Conservation (phyloP, 73 alveolate genomes). For the Paramecium caudatum region DNA sequence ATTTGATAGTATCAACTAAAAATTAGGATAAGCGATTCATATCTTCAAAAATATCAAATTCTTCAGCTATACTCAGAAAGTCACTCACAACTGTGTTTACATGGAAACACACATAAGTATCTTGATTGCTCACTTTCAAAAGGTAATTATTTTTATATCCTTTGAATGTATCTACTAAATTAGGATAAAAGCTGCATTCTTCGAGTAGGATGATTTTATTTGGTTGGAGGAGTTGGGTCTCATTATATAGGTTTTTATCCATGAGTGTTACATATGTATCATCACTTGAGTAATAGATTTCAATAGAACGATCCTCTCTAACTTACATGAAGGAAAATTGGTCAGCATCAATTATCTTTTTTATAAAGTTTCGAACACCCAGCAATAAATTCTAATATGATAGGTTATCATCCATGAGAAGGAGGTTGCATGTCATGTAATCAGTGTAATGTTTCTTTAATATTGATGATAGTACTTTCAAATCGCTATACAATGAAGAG, state of each 20-base stretch:
- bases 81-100: constrained; percentile 1
- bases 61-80: constrained; percentile 9
- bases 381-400: neutral
- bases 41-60: constrained; percentile 45
- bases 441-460: constrained; percentile 42
- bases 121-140: constrained; percentile 8
- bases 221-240: neutral
- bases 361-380: constrained; percentile 14
- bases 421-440: constrained; percentile 23
- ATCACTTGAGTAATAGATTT: neutral
- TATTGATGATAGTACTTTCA: constrained; percentile 26
- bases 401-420: constrained; percentile 51
- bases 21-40: neutral
- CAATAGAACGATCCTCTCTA: neutral
- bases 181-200: constrained; percentile 43
- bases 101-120: constrained; percentile 31
- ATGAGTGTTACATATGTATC: neutral
- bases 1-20: neutral
- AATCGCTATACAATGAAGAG: neutral
- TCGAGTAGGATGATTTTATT: constrained; percentile 21
- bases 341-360: constrained; percentile 56
- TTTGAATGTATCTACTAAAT: neutral
- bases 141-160: neutral
- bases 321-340: neutral
- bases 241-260: neutral